These are phyloP conservation scores for Plicaturopsis crispa DNA, from an alignment of 768 basidiomycete species.

Conservation along the genomic window DNA sequence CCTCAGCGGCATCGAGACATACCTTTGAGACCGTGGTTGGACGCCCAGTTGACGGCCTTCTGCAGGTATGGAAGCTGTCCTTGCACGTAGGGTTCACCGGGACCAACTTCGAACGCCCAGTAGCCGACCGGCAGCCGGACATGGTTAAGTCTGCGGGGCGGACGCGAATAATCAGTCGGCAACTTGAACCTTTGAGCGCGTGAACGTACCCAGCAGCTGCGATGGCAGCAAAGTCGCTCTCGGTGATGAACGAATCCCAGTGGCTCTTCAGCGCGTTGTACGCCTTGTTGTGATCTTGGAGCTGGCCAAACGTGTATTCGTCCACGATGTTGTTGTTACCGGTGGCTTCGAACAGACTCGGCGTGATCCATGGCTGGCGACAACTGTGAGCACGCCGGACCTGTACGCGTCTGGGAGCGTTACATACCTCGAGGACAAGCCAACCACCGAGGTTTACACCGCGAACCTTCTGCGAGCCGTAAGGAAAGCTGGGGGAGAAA, in stretches of 20 bases:
- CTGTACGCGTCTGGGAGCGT: not conserved
- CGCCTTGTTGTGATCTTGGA: slow-evolving; percentile 45
- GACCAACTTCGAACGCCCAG: slow-evolving; percentile 79
- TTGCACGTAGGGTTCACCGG: slow-evolving; percentile 72
- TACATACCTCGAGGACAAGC: slow-evolving; percentile 44
- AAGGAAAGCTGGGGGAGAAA: slow-evolving; percentile 52
- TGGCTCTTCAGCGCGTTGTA: slow-evolving; percentile 48
- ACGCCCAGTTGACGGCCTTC: slow-evolving; percentile 67
- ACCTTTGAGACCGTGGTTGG: slow-evolving; percentile 63
- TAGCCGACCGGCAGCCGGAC: slow-evolving; percentile 84
- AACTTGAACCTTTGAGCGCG: slow-evolving; percentile 5
- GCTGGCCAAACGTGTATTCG: slow-evolving; percentile 63
- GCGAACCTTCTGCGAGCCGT: slow-evolving; percentile 66
- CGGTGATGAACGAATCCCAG: slow-evolving; percentile 83
- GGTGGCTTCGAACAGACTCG: slow-evolving; percentile 66
- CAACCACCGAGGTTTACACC: slow-evolving; percentile 79
- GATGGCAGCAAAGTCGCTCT: slow-evolving; percentile 69
- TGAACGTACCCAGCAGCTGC: slow-evolving; percentile 62
- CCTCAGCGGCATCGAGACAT: slow-evolving; percentile 56
- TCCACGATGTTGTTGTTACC: slow-evolving; percentile 28
- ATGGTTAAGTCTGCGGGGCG: slow-evolving; percentile 59
- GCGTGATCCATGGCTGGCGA: slow-evolving; percentile 66
- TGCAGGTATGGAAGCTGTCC: slow-evolving; percentile 67
- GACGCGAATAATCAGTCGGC: not conserved
- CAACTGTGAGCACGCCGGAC: slow-evolving; percentile 3